A percentile compares a stretch with the other conserved stretches of the same genome.
Evolutionary conservation across 495 filamentous ascomycete species (phyloP).

Genomic region (Lepraria neglecta): DNA sequence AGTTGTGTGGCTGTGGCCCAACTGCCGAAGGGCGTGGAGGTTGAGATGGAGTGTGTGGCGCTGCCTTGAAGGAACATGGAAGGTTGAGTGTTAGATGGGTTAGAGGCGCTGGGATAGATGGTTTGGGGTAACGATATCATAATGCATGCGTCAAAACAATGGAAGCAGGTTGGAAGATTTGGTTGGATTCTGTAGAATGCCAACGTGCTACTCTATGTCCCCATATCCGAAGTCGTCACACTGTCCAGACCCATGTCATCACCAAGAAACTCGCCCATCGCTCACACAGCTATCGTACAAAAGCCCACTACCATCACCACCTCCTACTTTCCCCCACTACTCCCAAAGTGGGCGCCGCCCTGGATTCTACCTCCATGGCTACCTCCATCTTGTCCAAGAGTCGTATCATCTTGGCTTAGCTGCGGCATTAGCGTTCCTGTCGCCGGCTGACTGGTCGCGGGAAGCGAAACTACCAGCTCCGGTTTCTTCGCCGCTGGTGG

Average conservation of each 20-base stretch:
- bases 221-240: no score
- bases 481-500: not conserved
- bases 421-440: not conserved
- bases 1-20: conserved; percentile 88
- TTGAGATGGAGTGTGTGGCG: conserved; percentile 89
- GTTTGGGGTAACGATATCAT: no score
- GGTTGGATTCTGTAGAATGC: no score
- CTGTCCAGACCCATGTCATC: no score
- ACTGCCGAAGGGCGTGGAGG: conserved; percentile 80
- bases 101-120: no score
- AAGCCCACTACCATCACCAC: not conserved
- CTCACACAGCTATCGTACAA: no score
- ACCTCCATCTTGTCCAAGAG: not conserved
- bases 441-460: not conserved
- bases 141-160: no score
- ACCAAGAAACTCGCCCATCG: no score
- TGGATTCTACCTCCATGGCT: not conserved
- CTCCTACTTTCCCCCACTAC: not conserved
- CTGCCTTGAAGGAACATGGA: conserved; percentile 40
- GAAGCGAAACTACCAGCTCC: not conserved
- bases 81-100: not conserved
- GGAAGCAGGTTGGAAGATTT: no score
- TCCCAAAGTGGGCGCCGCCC: not conserved
- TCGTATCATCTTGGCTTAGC: not conserved
- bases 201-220: no score